Evolutionary conservation across 257 asterid species (phyloP), one percentile per base, ranked within the genome.

Genomic region (Solanum tarapatanum): DNA sequence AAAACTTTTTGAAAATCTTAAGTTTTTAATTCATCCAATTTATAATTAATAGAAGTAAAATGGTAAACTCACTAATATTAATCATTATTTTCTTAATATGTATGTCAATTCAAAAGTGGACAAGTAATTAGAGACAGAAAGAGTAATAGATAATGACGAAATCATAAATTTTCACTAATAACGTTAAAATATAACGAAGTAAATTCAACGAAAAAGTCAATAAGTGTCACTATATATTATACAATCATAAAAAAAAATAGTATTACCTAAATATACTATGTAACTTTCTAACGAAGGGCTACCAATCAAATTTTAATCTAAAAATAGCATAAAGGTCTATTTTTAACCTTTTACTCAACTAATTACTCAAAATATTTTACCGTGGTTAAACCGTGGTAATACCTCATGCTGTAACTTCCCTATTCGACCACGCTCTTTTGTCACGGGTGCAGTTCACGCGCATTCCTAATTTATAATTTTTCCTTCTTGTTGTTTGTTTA

Each of bases 81-180:
- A 43, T 43, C 5, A 43, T 43, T 11, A 0, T 43, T 43, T 43
- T 41, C 16, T 43, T 11, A 43, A 43, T 43, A 39, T 0, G 12
- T 41, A 0, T 41, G 13, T 10, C 13, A 41, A 41, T 41, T 41
- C 13, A 41, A 41, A 41, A 41, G 0, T 43, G 2, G 0, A 43
- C 51, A 43, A 43, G 2, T 11, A 43, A 43, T 43, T 1, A 43
- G 2, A 0, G 16, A 43, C 0, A 43, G 10, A 37, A 0, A 1
- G 16, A 11, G 51, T 0, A 43, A 0, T 43, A 43, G 16, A 51
- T 21, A 21, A 23, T 60, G 13, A 60, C 0, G 4, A 60, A 60
- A 23, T 60, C 3, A 23, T 7, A 60, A 60, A 21, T 21, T 60
- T 60, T 60, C 6, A 21, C 13, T 60, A 62, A 62, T 1, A 0